phyloP scores from a whole-genome alignment of 1,284 basidiomycete genomes.

The Volvariella surrecta region DNA sequence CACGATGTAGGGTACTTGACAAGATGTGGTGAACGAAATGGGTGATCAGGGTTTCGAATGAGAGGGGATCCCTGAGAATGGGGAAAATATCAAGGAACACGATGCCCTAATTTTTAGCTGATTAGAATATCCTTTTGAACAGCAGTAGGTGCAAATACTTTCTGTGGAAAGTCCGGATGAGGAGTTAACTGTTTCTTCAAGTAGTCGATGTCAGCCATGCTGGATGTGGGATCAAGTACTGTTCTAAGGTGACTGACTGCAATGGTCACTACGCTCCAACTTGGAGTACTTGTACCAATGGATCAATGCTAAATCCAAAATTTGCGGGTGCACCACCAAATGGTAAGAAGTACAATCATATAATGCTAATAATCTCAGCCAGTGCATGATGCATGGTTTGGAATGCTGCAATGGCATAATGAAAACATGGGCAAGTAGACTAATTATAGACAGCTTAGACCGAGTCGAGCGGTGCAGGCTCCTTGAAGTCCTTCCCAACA shows the following conservation, averaged over 20 bases:
- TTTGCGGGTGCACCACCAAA: too few species aligned
- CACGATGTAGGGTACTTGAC: slow-evolving; percentile 59
- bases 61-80: slow-evolving; percentile 74
- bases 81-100: slow-evolving; percentile 89
- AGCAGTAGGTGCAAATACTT: slow-evolving; percentile 41
- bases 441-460: slow-evolving; percentile 39
- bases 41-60: slow-evolving; percentile 88
- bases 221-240: too few species aligned
- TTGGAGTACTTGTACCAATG: too few species aligned
- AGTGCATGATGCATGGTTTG: slow-evolving; percentile 12
- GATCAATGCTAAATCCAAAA: too few species aligned
- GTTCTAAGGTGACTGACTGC: too few species aligned
- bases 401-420: slow-evolving; percentile 10
- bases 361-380: too few species aligned
- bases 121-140: background rate
- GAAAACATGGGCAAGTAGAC: slow-evolving; percentile 15
- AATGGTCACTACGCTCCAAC: too few species aligned
- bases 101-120: slow-evolving; percentile 48
- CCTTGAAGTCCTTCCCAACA: slow-evolving; percentile 88
- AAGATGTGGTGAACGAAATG: slow-evolving; percentile 86
- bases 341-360: too few species aligned
- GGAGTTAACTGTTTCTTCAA: slow-evolving; percentile 60
- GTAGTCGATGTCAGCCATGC: slow-evolving; percentile 74
- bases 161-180: slow-evolving; percentile 83
- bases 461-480: slow-evolving; percentile 80